These are phyloP conservation scores for Paraconiothyrium sp. DNA, from an alignment of 2,329 filamentous ascomycete genomes.

Conservation along the genomic window DNA sequence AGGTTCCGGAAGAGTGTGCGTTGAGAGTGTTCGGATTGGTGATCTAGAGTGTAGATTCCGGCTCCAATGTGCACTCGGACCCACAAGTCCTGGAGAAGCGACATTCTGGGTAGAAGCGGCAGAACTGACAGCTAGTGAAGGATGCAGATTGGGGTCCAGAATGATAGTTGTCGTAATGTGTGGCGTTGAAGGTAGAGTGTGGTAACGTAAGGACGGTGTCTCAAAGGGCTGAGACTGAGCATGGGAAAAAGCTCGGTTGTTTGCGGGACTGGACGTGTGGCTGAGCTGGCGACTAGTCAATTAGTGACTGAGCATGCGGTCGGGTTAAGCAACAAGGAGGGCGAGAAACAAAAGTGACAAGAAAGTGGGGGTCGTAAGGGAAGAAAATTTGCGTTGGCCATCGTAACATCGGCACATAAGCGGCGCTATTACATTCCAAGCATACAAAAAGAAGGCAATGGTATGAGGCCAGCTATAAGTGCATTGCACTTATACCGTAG, in stretches of 20 bases:
- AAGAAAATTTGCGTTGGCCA: neutral
- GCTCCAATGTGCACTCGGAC: neutral
- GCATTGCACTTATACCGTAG: neutral
- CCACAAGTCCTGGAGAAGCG: neutral
- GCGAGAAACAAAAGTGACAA: neutral
- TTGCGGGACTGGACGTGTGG: conserved; percentile 2
- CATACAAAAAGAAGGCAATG: neutral
- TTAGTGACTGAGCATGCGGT: conserved; percentile 11
- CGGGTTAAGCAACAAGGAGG: too few relatives aligned
- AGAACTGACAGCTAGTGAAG: conserved; percentile 8
- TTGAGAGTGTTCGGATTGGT: neutral
- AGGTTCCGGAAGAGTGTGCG: neutral
- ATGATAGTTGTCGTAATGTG: conserved; percentile 9
- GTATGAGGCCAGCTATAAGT: neutral
- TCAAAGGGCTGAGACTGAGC: conserved; percentile 18
- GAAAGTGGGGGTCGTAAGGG: neutral
- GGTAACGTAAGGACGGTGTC: neutral
- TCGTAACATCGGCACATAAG: neutral
- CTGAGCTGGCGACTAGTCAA: conserved; percentile 17
- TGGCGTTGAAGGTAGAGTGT: conserved; percentile 5
- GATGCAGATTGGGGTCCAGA: conserved; percentile 5
- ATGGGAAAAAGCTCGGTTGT: conserved; percentile 9
- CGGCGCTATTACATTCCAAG: neutral
- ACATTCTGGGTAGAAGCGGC: neutral
- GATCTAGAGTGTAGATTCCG: neutral